These are phyloP conservation scores for Pythium pectinolyticum DNA, from an alignment of 352 stramenopile species.

Conservation along the genomic window DNA sequence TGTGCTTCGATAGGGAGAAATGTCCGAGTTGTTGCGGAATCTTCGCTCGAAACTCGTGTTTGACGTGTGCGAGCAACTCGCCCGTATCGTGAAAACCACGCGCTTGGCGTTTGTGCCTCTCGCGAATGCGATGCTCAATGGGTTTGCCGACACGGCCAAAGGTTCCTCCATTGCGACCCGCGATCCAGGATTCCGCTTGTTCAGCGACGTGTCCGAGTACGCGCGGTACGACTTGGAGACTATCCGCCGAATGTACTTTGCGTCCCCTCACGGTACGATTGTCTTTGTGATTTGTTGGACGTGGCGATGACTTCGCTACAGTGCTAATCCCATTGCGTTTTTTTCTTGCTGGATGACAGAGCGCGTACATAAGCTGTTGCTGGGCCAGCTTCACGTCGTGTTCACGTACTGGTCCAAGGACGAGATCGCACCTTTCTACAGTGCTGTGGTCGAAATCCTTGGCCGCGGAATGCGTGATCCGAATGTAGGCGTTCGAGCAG, in stretches of 20 bases:
- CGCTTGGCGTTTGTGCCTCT: conserved; percentile 50
- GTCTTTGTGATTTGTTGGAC: no score
- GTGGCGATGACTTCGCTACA: no score
- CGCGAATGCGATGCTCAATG: conserved; percentile 53
- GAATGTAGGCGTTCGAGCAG: conserved; percentile 38
- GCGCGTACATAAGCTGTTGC: conserved; percentile 46
- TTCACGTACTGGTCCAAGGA: conserved; percentile 53
- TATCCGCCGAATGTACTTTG: conserved; percentile 45
- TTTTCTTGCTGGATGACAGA: conserved; percentile 35
- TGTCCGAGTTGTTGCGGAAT: conserved; percentile 44
- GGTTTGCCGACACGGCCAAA: conserved; percentile 55
- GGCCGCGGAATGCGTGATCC: conserved; percentile 47
- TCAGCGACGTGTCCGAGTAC: conserved; percentile 53
- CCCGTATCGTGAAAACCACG: conserved; percentile 48
- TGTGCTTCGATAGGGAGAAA: conserved; percentile 29
- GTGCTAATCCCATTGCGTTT: no score
- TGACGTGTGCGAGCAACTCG: conserved; percentile 46
- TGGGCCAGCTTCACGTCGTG: conserved; percentile 60
- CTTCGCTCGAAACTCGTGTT: conserved; percentile 56
- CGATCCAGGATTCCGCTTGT: conserved; percentile 46
- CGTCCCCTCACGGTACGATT: conserved; percentile 49
- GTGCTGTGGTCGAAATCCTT: conserved; percentile 57
- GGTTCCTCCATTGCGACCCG: conserved; percentile 51
- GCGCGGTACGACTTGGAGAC: conserved; percentile 61
- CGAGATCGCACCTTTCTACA: conserved; percentile 44